Base-by-base conservation (phyloP, 495 filamentous ascomycete genomes). In the Rhypophila decipiens region DNA sequence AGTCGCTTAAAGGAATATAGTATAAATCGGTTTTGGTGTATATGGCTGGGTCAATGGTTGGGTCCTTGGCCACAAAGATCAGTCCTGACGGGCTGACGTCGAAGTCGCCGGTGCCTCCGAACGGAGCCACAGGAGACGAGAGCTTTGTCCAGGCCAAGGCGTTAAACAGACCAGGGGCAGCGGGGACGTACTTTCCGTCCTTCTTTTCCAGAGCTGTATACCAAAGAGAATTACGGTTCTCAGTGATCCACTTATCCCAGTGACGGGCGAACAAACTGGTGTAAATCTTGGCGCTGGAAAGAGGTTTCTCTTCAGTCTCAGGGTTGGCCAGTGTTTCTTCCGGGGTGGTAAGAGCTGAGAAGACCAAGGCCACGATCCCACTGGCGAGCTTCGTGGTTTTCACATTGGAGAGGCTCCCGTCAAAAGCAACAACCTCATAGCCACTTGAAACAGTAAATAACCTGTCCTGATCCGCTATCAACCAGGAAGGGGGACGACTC, bases 1-100 rank as follows among this genome's bases (percentile, higher is more conserved):
- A 80, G 12, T 68, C 72, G 60, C 71, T 65, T 10, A 93, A 73
- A 2, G 84, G 77, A 5, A 88, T 75, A 51, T 82, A 83, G 61
- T 88, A 90, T 21, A 88, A 67, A 45, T 87, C 81, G 29, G 83
- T 84, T 51, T 89, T 86, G 3, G 91, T 96, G 66, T 93, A 83
- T 11, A 80, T 74, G 0, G 91, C 90, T 4, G 83, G 81, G 52
- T 88, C 80, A 3, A 93, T 58, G 5, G 75, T 73, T 0, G 90
- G 90, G 56, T 94, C 89, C 55, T 88, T 94, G 0, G 90, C 82
- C 23, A 94, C 80, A 62, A 96, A 96, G 2, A 86, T 80, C 47
- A 96, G 72, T 2, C 78, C 78, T 43, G 58, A 66, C 34, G 67
- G 61, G 38, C 69, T 65, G 47, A 81, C 74, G 52, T 77, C 79